Percentiles rank a stretch among this genome's conserved stretches.
phyloP scores from a whole-genome alignment of 1,284 basidiomycete genomes.

The Pseudozyma sp. region DNA sequence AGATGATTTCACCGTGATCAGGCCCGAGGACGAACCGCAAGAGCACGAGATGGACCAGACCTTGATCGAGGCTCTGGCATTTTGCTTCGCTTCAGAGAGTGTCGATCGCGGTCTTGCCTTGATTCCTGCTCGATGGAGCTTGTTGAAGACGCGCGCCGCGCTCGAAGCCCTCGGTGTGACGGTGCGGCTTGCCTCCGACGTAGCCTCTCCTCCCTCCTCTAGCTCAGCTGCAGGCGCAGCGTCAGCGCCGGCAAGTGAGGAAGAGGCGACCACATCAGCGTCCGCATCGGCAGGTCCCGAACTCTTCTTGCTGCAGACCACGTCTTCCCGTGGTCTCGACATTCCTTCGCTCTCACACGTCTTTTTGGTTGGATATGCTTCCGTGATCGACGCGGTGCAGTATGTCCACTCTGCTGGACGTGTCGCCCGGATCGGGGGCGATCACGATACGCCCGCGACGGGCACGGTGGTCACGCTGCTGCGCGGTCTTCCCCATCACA shows the following conservation, averaged over 20 bases:
- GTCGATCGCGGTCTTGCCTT: constrained; percentile 57
- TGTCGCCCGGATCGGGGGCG: constrained; percentile 56
- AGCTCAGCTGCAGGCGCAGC: neutral
- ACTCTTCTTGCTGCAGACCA: constrained; percentile 59
- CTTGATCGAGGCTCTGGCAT: constrained; percentile 60
- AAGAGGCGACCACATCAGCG: neutral
- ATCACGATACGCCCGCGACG: constrained; percentile 10
- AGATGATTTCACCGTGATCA: constrained; percentile 17
- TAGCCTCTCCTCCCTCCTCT: neutral
- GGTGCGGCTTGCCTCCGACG: constrained; percentile 35
- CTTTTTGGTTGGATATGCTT: constrained; percentile 59
- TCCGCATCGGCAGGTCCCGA: constrained; percentile 13
- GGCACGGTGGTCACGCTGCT: constrained; percentile 63
- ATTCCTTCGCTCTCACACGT: constrained; percentile 63
- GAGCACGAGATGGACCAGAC: constrained; percentile 54
- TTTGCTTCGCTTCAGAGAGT: constrained; percentile 56
- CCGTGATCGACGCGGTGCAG: constrained; percentile 59
- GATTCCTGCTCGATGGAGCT: constrained; percentile 62
- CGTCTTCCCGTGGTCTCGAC: constrained; percentile 63
- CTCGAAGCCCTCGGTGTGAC: constrained; percentile 60
- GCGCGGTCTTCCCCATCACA: constrained; percentile 45
- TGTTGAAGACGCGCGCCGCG: constrained; percentile 42
- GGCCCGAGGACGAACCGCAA: constrained; percentile 29
- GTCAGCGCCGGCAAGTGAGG: neutral
- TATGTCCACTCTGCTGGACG: constrained; percentile 66